Evolutionary conservation across 2,329 filamentous ascomycete genomes (phyloP).

Genomic region (Aspergillus quadricinctus): DNA sequence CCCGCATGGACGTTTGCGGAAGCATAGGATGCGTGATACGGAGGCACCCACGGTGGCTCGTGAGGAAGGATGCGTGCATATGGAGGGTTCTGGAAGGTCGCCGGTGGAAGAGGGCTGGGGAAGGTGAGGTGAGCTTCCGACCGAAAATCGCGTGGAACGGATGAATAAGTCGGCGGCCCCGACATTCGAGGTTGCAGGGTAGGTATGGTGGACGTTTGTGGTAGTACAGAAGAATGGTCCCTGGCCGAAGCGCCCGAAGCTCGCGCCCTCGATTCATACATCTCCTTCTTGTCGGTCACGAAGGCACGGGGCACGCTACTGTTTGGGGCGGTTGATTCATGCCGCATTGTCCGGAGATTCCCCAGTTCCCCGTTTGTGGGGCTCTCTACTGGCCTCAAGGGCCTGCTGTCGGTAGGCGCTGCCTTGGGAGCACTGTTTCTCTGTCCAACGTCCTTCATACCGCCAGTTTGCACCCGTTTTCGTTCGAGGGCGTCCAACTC

Average conservation of each 20-base stretch:
- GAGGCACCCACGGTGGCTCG: slow-evolving; percentile 45
- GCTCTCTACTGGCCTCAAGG: slow-evolving; percentile 20
- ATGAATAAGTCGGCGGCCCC: slow-evolving; percentile 31
- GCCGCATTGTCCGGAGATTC: slow-evolving; percentile 17
- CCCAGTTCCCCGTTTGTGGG: slow-evolving; percentile 12
- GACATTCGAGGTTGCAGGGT: slow-evolving; percentile 35
- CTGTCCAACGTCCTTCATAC: slow-evolving; percentile 15
- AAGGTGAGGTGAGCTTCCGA: slow-evolving; percentile 29
- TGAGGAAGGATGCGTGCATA: slow-evolving; percentile 43
- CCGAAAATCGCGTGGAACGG: slow-evolving; percentile 28
- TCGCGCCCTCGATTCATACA: slow-evolving; percentile 45
- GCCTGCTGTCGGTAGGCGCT: slow-evolving; percentile 5
- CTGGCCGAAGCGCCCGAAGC: slow-evolving; percentile 35
- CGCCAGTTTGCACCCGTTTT: slow-evolving; percentile 53
- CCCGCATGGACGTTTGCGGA: slow-evolving; percentile 30
- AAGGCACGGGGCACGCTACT: slow-evolving; percentile 28
- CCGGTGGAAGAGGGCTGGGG: slow-evolving; percentile 33
- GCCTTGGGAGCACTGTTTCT: slow-evolving; percentile 10
- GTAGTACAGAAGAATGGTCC: slow-evolving; percentile 40
- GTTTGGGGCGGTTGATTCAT: slow-evolving; percentile 10
- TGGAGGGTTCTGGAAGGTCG: slow-evolving; percentile 33
- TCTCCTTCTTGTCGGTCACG: slow-evolving; percentile 33
- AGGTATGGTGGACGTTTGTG: slow-evolving; percentile 41
- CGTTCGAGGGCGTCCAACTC: slow-evolving; percentile 78
- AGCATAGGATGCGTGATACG: slow-evolving; percentile 30